Evolutionary conservation across 1,284 basidiomycete genomes (phyloP).

Genomic region (Jaminaea rosea): DNA sequence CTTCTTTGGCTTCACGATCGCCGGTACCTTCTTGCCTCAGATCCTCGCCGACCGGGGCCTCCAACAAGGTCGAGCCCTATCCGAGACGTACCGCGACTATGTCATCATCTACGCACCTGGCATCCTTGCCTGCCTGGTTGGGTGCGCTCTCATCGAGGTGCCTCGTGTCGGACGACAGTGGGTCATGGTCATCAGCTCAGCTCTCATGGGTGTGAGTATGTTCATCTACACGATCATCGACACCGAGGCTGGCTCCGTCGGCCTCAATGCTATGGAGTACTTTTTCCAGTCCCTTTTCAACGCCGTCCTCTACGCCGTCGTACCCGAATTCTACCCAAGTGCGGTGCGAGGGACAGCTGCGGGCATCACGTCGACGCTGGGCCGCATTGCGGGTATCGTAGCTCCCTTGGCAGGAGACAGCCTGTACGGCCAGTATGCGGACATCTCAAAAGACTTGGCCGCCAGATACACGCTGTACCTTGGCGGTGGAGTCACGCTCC

Average conservation of each 20-base stretch:
- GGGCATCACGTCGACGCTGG: constrained; percentile 47
- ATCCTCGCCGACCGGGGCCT: constrained; percentile 47
- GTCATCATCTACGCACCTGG: constrained; percentile 45
- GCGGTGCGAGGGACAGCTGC: constrained; percentile 48
- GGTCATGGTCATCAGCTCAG: constrained; percentile 48
- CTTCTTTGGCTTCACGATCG: constrained; percentile 48
- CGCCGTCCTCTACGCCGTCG: constrained; percentile 49
- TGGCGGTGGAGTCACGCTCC: constrained; percentile 23
- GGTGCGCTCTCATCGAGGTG: constrained; percentile 45
- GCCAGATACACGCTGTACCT: constrained; percentile 29
- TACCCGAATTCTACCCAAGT: constrained; percentile 49
- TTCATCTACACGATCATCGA: constrained; percentile 48
- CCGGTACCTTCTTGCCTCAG: constrained; percentile 48
- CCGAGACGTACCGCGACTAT: constrained; percentile 49
- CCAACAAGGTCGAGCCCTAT: constrained; percentile 39
- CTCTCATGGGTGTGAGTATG: constrained; percentile 48
- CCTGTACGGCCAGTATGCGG: constrained; percentile 48
- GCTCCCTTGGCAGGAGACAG: constrained; percentile 47
- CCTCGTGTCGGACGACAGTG: constrained; percentile 48
- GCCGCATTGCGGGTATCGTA: constrained; percentile 45
- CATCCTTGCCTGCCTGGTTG: constrained; percentile 41
- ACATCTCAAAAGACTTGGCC: no score
- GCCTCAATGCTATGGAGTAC: constrained; percentile 42
- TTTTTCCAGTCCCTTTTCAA: constrained; percentile 48
- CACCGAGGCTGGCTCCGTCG: constrained; percentile 15